Percentiles rank a stretch among this genome's conserved stretches.
Evolutionary conservation across 352 stramenopile species (phyloP).

Genomic region (Globisporangium cederbergense): DNA sequence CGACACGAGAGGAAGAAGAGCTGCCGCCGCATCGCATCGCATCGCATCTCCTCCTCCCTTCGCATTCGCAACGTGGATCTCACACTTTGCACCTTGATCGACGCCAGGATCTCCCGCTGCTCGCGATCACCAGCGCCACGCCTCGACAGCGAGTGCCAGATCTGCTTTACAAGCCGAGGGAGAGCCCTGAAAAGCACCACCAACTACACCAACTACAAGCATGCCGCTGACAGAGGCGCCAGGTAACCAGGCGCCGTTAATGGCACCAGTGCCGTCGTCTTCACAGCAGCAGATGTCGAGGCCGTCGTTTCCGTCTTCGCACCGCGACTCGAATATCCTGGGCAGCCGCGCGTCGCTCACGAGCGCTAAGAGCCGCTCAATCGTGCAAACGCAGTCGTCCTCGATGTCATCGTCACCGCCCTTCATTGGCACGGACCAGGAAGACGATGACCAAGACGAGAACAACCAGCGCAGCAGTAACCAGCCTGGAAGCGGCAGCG

Average conservation of each 20-base stretch:
- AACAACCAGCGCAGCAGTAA: constrained; percentile 1
- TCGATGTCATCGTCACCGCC: constrained; percentile 19
- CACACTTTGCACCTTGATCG: too few relatives aligned
- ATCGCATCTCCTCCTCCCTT: background rate
- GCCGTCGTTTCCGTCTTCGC: constrained; percentile 16
- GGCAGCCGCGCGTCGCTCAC: constrained; percentile 66
- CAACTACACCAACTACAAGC: background rate
- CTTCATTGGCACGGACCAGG: constrained; percentile 7
- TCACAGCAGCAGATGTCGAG: constrained; percentile 3
- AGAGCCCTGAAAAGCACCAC: background rate
- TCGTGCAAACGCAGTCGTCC: constrained; percentile 15
- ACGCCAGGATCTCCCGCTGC: background rate
- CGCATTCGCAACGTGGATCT: background rate
- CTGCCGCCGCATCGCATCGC: background rate
- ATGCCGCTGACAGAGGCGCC: constrained; percentile 4
- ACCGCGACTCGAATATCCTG: constrained; percentile 20
- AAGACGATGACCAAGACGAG: constrained; percentile 15
- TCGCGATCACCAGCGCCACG: too few relatives aligned
- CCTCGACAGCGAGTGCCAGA: background rate
- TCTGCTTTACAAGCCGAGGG: background rate
- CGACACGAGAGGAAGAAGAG: background rate
- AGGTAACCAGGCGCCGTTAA: background rate
- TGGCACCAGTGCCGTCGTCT: background rate
- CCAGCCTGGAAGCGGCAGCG: background rate
- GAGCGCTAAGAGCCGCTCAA: constrained; percentile 37